These are phyloP conservation scores for Xylaria sp. DNA, from an alignment of 495 filamentous ascomycete genomes.

Conservation along the genomic window DNA sequence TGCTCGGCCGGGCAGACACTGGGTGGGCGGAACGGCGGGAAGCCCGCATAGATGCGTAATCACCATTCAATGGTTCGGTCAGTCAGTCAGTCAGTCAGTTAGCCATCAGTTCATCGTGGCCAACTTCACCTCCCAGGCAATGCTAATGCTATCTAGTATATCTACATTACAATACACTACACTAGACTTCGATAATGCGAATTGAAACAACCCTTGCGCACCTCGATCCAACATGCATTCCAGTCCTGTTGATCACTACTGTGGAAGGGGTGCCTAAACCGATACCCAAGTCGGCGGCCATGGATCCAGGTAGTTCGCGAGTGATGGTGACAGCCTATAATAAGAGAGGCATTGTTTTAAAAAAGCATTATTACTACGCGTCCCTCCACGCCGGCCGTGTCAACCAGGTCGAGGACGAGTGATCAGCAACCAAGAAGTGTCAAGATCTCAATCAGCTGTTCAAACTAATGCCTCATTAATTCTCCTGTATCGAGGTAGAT, in stretches of 20 bases:
- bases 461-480: conserved; percentile 7
- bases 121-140: not conserved
- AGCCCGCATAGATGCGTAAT: conserved; percentile 1
- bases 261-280: not conserved
- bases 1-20: not conserved
- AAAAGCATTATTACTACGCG: not conserved
- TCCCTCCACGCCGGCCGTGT: not conserved
- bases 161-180: too few relatives aligned
- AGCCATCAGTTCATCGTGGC: not conserved
- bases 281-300: not conserved
- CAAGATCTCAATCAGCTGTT: conserved; percentile 13
- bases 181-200: not conserved
- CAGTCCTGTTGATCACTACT: conserved; percentile 12
- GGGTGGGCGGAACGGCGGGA: not conserved
- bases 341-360: not conserved
- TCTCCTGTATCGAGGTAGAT: too few relatives aligned
- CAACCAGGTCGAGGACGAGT: not conserved
- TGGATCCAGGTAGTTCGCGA: not conserved
- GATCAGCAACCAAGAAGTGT: not conserved
- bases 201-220: conserved; percentile 4
- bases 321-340: not conserved
- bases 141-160: not conserved
- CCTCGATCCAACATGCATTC: not conserved
- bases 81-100: not conserved
- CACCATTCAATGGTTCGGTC: not conserved